Evolutionary conservation across 2,329 filamentous ascomycete species (phyloP).

Genomic region (Lanzia echinophila): DNA sequence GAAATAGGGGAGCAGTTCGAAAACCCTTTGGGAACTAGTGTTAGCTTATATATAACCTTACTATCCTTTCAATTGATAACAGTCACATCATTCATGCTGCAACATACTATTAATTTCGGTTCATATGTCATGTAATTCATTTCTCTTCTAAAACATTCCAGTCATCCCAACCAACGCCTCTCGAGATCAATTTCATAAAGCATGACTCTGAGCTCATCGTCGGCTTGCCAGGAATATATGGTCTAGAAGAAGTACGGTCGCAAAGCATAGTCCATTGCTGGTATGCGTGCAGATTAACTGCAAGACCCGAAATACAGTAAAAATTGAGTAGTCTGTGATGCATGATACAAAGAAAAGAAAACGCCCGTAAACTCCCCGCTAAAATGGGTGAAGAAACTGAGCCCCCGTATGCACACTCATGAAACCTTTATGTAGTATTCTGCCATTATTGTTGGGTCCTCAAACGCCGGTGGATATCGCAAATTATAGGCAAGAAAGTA

Average conservation of each 20-base stretch:
- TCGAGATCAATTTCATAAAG: background rate
- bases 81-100: too few species aligned
- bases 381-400: background rate
- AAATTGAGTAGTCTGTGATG: too few species aligned
- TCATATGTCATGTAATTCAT: background rate
- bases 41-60: too few species aligned
- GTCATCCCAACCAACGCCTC: background rate
- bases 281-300: background rate
- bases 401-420: constrained; percentile 1
- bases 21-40: too few species aligned
- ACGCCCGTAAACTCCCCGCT: constrained; percentile 3
- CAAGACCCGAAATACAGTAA: background rate
- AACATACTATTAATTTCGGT: too few species aligned
- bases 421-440: background rate
- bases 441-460: background rate
- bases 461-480: constrained; percentile 2
- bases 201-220: background rate
- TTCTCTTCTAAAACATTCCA: background rate
- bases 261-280: background rate
- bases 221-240: background rate
- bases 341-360: background rate
- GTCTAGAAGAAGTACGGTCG: background rate
- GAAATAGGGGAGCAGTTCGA: too few species aligned
- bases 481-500: background rate
- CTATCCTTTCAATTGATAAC: too few species aligned